phyloP scores from a whole-genome alignment of 306 rosid genomes.

The Neltuma alba region DNA sequence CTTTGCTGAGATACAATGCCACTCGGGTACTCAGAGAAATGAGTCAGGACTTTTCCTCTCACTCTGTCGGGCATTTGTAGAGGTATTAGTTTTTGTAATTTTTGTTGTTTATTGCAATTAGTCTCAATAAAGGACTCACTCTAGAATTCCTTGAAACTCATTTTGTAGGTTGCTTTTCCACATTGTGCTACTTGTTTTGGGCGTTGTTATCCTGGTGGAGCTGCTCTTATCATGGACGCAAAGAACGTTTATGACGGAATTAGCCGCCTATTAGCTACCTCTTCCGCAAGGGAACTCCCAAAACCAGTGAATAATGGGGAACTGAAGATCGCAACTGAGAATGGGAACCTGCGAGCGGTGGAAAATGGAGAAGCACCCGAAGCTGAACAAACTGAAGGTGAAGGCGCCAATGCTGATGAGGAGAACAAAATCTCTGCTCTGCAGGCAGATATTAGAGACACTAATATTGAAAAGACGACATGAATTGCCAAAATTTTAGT shows the following conservation, averaged over 20 bases:
- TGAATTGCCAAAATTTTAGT: constrained; percentile 33
- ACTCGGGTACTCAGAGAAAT: constrained; percentile 75
- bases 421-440: constrained; percentile 43
- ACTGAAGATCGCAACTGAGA: constrained; percentile 51
- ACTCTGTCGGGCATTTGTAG: constrained; percentile 90
- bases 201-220: constrained; percentile 91
- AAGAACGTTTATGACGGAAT: constrained; percentile 73
- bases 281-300: constrained; percentile 72
- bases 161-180: constrained; percentile 76
- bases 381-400: constrained; percentile 47
- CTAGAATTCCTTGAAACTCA: constrained; percentile 29
- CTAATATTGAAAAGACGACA: constrained; percentile 43
- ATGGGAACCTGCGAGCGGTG: constrained; percentile 55
- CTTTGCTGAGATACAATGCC: constrained; percentile 82
- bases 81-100: constrained; percentile 52
- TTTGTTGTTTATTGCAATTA: constrained; percentile 15
- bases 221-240: constrained; percentile 68
- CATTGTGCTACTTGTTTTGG: constrained; percentile 93
- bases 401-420: constrained; percentile 39
- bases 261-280: constrained; percentile 63
- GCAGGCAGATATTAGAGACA: constrained; percentile 42
- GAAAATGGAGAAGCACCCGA: constrained; percentile 65
- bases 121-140: constrained; percentile 1
- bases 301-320: constrained; percentile 62
- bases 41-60: constrained; percentile 96